Percentiles rank a stretch among this genome's conserved stretches.
phyloP scores from a whole-genome alignment of 192 early-diverging fungal genomes.

The Coemansia sp. region DNA sequence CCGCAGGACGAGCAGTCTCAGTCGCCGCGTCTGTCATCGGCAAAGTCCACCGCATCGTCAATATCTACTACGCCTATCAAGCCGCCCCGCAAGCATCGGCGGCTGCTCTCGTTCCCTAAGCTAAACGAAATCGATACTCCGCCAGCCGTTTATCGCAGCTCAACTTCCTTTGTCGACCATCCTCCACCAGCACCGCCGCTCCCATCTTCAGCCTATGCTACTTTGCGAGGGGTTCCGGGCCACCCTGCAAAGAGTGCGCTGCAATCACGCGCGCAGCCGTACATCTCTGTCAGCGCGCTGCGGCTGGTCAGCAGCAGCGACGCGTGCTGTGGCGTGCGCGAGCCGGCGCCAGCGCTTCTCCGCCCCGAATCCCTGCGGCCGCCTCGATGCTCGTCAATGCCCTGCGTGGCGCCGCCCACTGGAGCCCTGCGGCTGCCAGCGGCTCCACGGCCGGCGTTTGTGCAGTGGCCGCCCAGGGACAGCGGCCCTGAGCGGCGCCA shows the following conservation, averaged over 20 bases:
- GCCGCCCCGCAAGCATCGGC: not conserved
- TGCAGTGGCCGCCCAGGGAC: not conserved
- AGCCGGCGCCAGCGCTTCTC: constrained; percentile 15
- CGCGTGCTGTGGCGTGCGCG: constrained; percentile 8
- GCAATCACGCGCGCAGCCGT: constrained; percentile 14
- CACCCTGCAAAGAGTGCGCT: constrained; percentile 15
- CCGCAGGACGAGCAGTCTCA: not conserved
- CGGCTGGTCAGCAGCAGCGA: constrained; percentile 25
- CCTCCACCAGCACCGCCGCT: not conserved
- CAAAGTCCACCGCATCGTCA: not conserved
- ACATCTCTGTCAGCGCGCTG: constrained; percentile 32
- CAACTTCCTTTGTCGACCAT: not conserved
- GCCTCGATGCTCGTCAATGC: constrained; percentile 33
- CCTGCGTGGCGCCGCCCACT: constrained; percentile 2
- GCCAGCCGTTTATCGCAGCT: not conserved
- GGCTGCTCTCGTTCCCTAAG: constrained; percentile 14
- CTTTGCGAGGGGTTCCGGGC: constrained; percentile 36
- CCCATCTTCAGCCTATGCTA: not conserved
- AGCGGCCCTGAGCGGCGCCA: not conserved
- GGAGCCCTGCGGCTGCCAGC: not conserved
- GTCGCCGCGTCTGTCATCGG: not conserved
- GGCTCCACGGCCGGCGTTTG: not conserved
- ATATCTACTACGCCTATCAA: constrained; percentile 13
- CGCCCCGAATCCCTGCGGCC: constrained; percentile 21
- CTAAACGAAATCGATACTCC: constrained; percentile 12